phyloP scores from a whole-genome alignment of 768 basidiomycete genomes.

The Paxillus ammoniavirescens region DNA sequence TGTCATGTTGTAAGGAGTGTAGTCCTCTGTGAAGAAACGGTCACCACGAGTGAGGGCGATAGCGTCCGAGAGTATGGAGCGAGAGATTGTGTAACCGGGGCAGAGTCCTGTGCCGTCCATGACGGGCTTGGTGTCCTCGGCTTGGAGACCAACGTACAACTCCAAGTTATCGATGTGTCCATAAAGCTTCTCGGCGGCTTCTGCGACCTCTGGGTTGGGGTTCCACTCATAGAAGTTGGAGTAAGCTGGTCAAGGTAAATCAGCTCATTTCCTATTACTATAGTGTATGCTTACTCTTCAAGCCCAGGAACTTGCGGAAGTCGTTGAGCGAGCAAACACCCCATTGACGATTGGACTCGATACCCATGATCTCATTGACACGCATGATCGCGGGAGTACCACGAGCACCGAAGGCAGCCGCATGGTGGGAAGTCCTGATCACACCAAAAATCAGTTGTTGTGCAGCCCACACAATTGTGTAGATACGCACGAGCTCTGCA shows the following conservation, averaged over 20 bases:
- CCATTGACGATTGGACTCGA: conserved; percentile 73
- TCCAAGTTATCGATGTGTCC: conserved; percentile 75
- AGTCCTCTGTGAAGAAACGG: conserved; percentile 78
- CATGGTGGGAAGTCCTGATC: conserved; percentile 65
- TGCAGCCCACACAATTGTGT: background rate
- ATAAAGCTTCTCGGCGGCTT: conserved; percentile 75
- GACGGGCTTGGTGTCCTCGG: conserved; percentile 72
- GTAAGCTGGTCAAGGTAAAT: conserved; percentile 46
- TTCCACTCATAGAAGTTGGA: conserved; percentile 81
- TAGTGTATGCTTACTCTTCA: conserved; percentile 54
- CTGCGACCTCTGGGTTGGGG: conserved; percentile 62
- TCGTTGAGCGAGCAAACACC: conserved; percentile 84
- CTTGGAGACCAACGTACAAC: conserved; percentile 78
- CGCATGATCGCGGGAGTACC: conserved; percentile 75
- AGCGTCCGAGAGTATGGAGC: conserved; percentile 84
- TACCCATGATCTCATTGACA: conserved; percentile 82
- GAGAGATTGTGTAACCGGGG: conserved; percentile 82
- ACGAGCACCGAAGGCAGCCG: conserved; percentile 72
- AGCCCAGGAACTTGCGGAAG: conserved; percentile 76
- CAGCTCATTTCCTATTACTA: background rate
- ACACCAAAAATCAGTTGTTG: background rate
- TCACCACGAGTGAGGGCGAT: conserved; percentile 86
- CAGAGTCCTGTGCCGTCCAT: conserved; percentile 82
- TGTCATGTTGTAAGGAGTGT: conserved; percentile 77
- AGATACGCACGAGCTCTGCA: conserved; percentile 63